Evolutionary conservation across 345 rosid genomes (phyloP).

Genomic region (Gossypium arboreum): DNA sequence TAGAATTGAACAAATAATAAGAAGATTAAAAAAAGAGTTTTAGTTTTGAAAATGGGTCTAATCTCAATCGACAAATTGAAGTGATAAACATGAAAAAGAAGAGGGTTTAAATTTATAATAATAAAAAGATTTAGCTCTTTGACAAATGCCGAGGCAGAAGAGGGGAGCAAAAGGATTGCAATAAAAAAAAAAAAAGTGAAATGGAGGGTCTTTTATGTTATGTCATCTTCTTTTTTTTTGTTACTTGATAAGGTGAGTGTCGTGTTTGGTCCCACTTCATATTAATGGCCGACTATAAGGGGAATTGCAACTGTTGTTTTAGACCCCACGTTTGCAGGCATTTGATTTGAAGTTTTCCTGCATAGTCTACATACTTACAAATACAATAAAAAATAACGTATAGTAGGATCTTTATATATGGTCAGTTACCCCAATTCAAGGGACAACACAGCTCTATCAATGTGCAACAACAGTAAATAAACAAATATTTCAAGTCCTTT

Average conservation of each 20-base stretch:
- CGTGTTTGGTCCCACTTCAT: constrained; percentile 32
- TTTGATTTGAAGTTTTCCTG: constrained; percentile 3
- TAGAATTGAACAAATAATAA: constrained; percentile 15
- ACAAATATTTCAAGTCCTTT: neutral
- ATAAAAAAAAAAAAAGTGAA: neutral
- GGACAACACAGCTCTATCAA: constrained; percentile 1
- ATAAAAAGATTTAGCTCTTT: neutral
- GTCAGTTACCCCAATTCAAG: neutral
- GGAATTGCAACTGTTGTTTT: constrained; percentile 25
- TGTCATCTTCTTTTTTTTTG: constrained; percentile 12
- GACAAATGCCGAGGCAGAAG: constrained; percentile 3
- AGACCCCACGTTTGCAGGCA: constrained; percentile 5
- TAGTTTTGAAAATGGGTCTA: neutral
- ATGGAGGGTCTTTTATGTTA: neutral
- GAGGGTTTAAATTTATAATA: neutral
- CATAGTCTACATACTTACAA: neutral
- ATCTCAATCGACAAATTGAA: neutral
- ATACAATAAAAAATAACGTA: neutral
- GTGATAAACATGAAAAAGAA: neutral
- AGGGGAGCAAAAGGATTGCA: neutral
- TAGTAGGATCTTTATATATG: neutral
- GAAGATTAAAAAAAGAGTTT: neutral
- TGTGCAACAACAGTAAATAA: neutral
- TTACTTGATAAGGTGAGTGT: constrained; percentile 29
- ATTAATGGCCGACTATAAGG: constrained; percentile 26